Evolutionary conservation across 2,329 filamentous ascomycete genomes (phyloP), one percentile per base, ranked within the genome.

Genomic region (Pezicula neosporulosa): DNA sequence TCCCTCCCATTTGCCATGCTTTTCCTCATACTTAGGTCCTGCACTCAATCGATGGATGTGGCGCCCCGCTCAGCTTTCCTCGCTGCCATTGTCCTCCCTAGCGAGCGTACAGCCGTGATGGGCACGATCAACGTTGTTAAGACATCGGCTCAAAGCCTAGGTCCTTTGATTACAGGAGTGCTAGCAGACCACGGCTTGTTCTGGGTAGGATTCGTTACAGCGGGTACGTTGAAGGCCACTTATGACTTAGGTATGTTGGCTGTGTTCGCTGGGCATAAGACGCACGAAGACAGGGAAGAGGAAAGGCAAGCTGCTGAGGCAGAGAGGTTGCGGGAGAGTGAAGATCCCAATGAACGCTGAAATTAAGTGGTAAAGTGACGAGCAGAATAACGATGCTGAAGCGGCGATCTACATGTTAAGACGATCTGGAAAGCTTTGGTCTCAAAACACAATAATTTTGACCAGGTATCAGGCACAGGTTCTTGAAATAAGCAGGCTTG

Each of bases 21-120:
- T 0, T 80, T 90, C 50, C 71, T 89, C 10, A 66, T 86, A 15
- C 71, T 86, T 10, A 78, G 87, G 7, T 75, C 85, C 0, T 82
- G 79, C 54, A 78, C 80, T 0, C 77, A 82, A 50, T 82, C 75
- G 45, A 90, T 90, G 86, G 87, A 90, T 58, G 77, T 80, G 19
- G 86, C 84, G 0, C 87, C 87, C 0, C 78, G 86, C 8, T 77
- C 81, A 3, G 87, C 87, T 0, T 90, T 90, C 63, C 67, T 90
- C 2, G 81, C 87, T 0, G 80, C 83, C 1, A 78, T 83, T 0
- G 75, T 90, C 3, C 76, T 80, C 9, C 77, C 85, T 0, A 71
- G 75, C 2, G 86, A 90, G 66, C 77, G 87, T 1, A 90, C 87
- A 0, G 83, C 85, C 0, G 80, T 89, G 10, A 85, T 90, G 80